These are phyloP conservation scores for Pisolithus tinctorius DNA, from an alignment of 768 basidiomycete genomes.

Conservation along the genomic window DNA sequence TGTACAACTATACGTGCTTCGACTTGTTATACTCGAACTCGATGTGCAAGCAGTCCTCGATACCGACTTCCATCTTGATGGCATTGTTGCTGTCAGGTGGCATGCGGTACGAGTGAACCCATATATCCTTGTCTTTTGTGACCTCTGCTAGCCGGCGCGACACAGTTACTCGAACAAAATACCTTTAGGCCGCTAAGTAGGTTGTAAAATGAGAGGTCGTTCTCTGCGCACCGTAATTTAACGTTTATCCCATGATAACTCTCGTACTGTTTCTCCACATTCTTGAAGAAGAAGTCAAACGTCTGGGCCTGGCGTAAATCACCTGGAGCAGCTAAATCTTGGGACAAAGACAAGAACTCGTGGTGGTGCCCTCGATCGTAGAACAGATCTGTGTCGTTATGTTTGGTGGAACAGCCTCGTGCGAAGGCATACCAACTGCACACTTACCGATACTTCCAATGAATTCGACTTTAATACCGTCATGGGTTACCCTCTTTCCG, in stretches of 20 bases:
- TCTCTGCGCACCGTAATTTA: constrained; percentile 70
- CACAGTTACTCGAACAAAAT: constrained; percentile 87
- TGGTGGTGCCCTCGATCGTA: constrained; percentile 98
- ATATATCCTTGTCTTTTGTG: constrained; percentile 86
- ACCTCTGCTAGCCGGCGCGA: constrained; percentile 92
- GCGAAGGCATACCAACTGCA: too few species aligned
- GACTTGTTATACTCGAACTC: constrained; percentile 99
- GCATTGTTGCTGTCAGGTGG: constrained; percentile 96
- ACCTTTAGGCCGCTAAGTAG: constrained; percentile 41
- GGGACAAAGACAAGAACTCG: constrained; percentile 92
- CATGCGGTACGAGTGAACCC: constrained; percentile 99
- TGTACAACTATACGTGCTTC: constrained; percentile 52
- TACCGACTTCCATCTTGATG: constrained; percentile 99
- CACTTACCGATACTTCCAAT: constrained; percentile 83
- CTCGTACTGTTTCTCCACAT: constrained; percentile 98
- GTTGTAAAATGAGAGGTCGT: neutral
- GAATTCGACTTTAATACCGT: constrained; percentile 97
- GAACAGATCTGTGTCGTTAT: constrained; percentile 61
- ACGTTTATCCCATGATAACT: constrained; percentile 98
- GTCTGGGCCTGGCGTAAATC: constrained; percentile 97
- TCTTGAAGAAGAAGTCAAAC: constrained; percentile 97
- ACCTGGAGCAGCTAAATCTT: constrained; percentile 92
- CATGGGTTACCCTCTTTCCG: constrained; percentile 91
- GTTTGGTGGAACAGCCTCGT: neutral
- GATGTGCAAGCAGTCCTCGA: constrained; percentile 97